Evolutionary conservation across 169 alveolate genomes (phyloP).

Genomic region (Plasmodium ovale): DNA sequence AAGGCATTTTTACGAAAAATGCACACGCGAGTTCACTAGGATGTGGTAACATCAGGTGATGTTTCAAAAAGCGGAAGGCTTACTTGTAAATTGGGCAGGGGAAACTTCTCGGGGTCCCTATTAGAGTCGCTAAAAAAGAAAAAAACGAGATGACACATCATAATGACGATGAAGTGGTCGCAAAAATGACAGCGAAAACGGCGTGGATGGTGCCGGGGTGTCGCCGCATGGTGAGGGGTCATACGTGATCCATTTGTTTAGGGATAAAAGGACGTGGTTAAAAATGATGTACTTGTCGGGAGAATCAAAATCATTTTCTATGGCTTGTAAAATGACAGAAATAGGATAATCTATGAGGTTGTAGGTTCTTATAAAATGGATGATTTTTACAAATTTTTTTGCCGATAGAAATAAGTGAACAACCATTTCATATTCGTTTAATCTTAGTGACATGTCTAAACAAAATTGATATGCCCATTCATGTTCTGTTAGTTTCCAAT

Average conservation of each 20-base stretch:
- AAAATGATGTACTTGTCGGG: slow-evolving; percentile 42
- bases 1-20: not conserved
- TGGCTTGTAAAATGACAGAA: slow-evolving; percentile 62
- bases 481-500: slow-evolving; percentile 56
- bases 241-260: slow-evolving; percentile 46
- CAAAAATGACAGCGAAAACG: too few relatives aligned
- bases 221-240: not conserved
- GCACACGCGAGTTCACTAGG: too few relatives aligned
- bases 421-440: slow-evolving; percentile 67
- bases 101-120: slow-evolving; percentile 36
- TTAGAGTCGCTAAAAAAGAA: slow-evolving; percentile 26
- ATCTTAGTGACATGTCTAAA: slow-evolving; percentile 64
- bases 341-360: slow-evolving; percentile 56
- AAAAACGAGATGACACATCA: not conserved
- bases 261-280: slow-evolving; percentile 29
- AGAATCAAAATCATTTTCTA: slow-evolving; percentile 70
- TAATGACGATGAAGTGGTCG: not conserved
- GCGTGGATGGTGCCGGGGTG: too few relatives aligned
- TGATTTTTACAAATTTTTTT: slow-evolving; percentile 33
- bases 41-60: too few relatives aligned
- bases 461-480: slow-evolving; percentile 59
- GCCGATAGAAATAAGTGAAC: slow-evolving; percentile 46
- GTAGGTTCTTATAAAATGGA: slow-evolving; percentile 40
- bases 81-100: slow-evolving; percentile 64
- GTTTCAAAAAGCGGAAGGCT: not conserved